A percentile compares a stretch with the other conserved stretches of the same genome.
These are phyloP conservation scores for Phytopythium aichiense DNA, from an alignment of 352 stramenopile species.

Conservation along the genomic window DNA sequence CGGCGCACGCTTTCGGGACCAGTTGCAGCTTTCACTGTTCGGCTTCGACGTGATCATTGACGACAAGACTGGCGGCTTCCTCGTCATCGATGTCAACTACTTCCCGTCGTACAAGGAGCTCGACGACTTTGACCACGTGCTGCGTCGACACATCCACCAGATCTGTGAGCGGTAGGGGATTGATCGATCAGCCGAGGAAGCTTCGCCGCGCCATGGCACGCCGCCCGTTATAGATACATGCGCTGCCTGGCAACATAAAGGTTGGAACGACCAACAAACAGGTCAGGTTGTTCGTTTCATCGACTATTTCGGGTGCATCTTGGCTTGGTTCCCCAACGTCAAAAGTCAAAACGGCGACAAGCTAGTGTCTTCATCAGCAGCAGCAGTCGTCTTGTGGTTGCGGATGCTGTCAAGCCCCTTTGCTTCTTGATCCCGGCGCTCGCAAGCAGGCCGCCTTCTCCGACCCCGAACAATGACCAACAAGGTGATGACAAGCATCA, in stretches of 20 bases:
- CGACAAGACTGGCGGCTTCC: slow-evolving; percentile 45
- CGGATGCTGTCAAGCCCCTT: too few species aligned
- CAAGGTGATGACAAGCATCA: not conserved
- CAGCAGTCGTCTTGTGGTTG: too few species aligned
- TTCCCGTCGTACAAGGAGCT: slow-evolving; percentile 86
- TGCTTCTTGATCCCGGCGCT: too few species aligned
- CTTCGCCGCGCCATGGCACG: too few species aligned
- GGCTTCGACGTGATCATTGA: slow-evolving; percentile 84
- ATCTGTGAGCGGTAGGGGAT: slow-evolving; percentile 15
- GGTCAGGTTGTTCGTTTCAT: not conserved
- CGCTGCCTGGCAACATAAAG: too few species aligned
- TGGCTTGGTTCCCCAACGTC: not conserved
- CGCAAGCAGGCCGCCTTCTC: not conserved
- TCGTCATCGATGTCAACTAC: slow-evolving; percentile 87
- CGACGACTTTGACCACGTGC: slow-evolving; percentile 48
- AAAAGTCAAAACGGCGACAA: not conserved
- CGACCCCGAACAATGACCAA: not conserved
- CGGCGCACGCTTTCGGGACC: slow-evolving; percentile 52
- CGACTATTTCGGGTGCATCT: not conserved
- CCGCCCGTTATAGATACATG: too few species aligned
- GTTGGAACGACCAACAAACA: too few species aligned
- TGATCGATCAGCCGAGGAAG: not conserved
- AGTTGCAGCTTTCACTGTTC: slow-evolving; percentile 69
- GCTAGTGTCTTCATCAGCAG: not conserved
- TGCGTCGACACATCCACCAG: slow-evolving; percentile 60